Evolutionary conservation across 306 rosid species (phyloP).

Genomic region (Cicer pinnatifidum): DNA sequence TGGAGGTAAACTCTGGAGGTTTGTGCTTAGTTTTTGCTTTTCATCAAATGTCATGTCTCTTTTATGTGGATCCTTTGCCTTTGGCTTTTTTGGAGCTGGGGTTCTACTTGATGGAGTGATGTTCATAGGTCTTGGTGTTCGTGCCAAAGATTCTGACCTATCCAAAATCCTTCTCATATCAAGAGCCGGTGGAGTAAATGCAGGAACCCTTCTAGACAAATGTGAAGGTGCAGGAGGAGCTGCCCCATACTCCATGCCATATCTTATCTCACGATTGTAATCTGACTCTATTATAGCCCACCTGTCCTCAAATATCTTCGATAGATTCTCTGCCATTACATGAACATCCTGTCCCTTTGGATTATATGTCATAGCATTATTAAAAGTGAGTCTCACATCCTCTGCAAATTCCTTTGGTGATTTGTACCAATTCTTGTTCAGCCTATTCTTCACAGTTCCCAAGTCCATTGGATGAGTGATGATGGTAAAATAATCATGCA

Average conservation of each 20-base stretch:
- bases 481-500: slow-evolving; percentile 84
- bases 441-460: slow-evolving; percentile 80
- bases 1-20: slow-evolving; percentile 79
- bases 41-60: slow-evolving; percentile 93
- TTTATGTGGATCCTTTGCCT: slow-evolving; percentile 91
- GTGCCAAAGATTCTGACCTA: slow-evolving; percentile 70
- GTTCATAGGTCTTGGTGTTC: slow-evolving; percentile 57
- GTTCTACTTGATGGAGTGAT: slow-evolving; percentile 75
- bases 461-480: slow-evolving; percentile 91
- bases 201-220: slow-evolving; percentile 65
- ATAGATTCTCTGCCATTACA: slow-evolving; percentile 89
- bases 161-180: slow-evolving; percentile 82
- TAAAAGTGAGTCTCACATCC: slow-evolving; percentile 94
- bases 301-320: slow-evolving; percentile 76
- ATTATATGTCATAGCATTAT: slow-evolving; percentile 90
- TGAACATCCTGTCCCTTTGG: slow-evolving; percentile 94
- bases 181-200: slow-evolving; percentile 67
- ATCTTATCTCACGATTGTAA: slow-evolving; percentile 78
- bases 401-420: slow-evolving; percentile 94
- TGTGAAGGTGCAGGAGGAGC: slow-evolving; percentile 70
- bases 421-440: slow-evolving; percentile 92
- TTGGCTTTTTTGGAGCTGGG: slow-evolving; percentile 93
- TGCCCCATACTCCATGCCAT: slow-evolving; percentile 58
- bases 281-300: slow-evolving; percentile 92
- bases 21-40: slow-evolving; percentile 85